These are phyloP conservation scores for Yamadazyma membranifaciens DNA, from an alignment of 1,139 yeast genomes.

Conservation along the genomic window DNA sequence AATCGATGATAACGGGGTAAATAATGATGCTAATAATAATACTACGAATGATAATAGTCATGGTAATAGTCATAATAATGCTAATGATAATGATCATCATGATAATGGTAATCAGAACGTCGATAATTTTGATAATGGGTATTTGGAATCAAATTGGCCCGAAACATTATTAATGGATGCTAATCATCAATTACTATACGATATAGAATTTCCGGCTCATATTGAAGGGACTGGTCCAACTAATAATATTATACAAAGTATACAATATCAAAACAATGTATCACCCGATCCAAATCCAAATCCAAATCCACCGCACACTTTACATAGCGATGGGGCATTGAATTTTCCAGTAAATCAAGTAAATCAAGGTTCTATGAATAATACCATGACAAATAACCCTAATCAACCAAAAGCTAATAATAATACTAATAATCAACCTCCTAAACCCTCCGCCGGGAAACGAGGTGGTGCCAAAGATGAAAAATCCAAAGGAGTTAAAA, in stretches of 20 bases:
- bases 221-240: conserved; percentile 16
- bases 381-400: not conserved
- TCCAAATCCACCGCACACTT: no score
- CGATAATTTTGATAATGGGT: conserved; percentile 1
- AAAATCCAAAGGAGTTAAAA: conserved; percentile 25
- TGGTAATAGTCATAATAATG: not conserved
- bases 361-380: not conserved
- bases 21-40: conserved; percentile 2
- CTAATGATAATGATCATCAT: not conserved
- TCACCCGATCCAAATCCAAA: conserved; percentile 10
- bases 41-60: not conserved
- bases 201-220: conserved; percentile 19
- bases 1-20: not conserved
- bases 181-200: conserved; percentile 17
- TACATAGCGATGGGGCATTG: not conserved
- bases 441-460: not conserved
- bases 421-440: not conserved
- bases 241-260: conserved; percentile 30
- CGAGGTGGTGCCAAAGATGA: conserved; percentile 1
- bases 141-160: conserved; percentile 45
- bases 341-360: not conserved
- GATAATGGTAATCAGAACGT: not conserved
- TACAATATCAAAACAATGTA: conserved; percentile 34
- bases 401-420: not conserved
- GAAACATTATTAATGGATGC: conserved; percentile 37